Conservation (phyloP, 352 stramenopile species). For the Globisporangium nunn region DNA sequence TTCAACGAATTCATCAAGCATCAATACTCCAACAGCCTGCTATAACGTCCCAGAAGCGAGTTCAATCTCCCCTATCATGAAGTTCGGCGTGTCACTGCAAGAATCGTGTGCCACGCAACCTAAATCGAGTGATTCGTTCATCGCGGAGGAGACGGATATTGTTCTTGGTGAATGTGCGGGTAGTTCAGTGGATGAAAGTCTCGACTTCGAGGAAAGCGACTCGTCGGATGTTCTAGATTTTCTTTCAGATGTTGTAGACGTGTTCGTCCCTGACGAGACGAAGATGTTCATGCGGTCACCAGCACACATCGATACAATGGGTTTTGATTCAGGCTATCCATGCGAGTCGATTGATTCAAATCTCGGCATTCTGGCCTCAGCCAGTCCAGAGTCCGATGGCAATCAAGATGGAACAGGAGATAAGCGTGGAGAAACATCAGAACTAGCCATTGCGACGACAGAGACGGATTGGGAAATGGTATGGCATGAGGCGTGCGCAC, state of each 20-base stretch:
- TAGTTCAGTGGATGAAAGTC: neutral
- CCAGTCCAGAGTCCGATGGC: neutral
- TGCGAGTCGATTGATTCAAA: no score
- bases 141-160: neutral
- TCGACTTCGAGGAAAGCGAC: neutral
- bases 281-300: neutral
- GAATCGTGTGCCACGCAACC: neutral
- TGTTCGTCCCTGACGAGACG: neutral
- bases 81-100: neutral
- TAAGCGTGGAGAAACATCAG: neutral
- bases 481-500: neutral
- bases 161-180: neutral
- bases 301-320: neutral
- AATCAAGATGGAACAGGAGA: neutral
- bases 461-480: no score
- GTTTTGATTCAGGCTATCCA: neutral
- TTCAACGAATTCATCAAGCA: neutral
- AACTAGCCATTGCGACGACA: neutral
- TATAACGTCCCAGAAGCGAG: neutral
- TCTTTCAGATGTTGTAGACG: neutral
- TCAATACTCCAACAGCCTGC: neutral
- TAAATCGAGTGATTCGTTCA: neutral
- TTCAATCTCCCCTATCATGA: neutral
- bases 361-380: neutral
- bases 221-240: neutral